phyloP scores from a whole-genome alignment of 2,329 filamentous ascomycete species.

The Hymenoscyphus albidus region DNA sequence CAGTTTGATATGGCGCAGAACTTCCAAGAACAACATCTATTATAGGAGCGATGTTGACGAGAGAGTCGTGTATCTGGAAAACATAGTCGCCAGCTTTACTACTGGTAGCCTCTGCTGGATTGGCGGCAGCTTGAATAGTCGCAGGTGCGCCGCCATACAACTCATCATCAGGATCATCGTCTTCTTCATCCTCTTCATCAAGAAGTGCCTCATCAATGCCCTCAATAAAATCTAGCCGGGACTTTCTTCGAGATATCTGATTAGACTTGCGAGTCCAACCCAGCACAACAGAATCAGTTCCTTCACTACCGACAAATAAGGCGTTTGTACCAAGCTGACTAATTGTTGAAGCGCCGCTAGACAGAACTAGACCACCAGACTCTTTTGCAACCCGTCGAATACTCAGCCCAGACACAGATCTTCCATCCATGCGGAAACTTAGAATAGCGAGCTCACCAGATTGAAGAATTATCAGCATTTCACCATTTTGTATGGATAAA shows the following conservation, averaged over 20 bases:
- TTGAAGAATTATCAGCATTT: constrained; percentile 77
- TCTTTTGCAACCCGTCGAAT: constrained; percentile 62
- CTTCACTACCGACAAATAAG: constrained; percentile 83
- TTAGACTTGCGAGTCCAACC: constrained; percentile 70
- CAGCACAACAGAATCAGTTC: constrained; percentile 74
- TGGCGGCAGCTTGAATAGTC: constrained; percentile 35
- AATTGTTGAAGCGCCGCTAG: constrained; percentile 63
- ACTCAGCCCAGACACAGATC: constrained; percentile 84
- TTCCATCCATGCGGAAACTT: constrained; percentile 81
- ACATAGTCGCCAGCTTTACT: constrained; percentile 59
- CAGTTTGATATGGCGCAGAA: constrained; percentile 42
- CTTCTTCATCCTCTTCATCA: constrained; percentile 45
- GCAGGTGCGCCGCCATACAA: constrained; percentile 57
- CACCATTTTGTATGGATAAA: constrained; percentile 71
- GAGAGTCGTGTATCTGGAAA: constrained; percentile 72
- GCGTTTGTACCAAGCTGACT: constrained; percentile 63
- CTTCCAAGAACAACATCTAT: constrained; percentile 69
- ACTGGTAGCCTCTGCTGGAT: constrained; percentile 35
- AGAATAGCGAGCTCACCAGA: constrained; percentile 72
- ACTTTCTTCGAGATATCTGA: constrained; percentile 59
- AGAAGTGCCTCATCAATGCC: constrained; percentile 55
- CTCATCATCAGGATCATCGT: constrained; percentile 46
- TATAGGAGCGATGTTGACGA: constrained; percentile 77
- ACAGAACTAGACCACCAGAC: constrained; percentile 59
- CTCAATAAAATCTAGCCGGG: constrained; percentile 48